Evolutionary conservation across 2,329 filamentous ascomycete genomes (phyloP), one percentile per base, ranked within the genome.

Genomic region (Neopestalotiopsis rosae): DNA sequence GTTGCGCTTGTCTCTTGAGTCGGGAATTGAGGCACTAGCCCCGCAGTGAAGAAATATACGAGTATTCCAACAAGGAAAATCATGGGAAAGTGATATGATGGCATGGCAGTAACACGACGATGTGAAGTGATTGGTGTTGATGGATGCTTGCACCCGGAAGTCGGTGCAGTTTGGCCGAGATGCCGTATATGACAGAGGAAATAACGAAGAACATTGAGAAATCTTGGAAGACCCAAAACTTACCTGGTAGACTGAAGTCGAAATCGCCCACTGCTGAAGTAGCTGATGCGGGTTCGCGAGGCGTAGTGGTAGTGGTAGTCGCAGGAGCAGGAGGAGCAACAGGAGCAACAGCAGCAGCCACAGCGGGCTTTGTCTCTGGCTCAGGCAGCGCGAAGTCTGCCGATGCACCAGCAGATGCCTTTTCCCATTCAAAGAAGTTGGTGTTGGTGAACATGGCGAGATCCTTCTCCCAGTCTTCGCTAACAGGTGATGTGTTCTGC

Each of bases 381-480:
- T 69, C 68, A 20, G 64, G 59, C 40, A 65, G 38, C n/a, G 52
- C 58, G 24, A 30, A 30, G 17, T 66, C 68, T 24, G 42, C n/a
- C 24, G 17, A 24, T 45, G 58, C 57, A 24, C 52, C 20, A 28
- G 20, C 64, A 13, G 34, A 30, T 20, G 59, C 38, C 40, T 68
- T 24, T 78, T 95, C 93, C 78, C 92, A 93, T 76, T 95, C 92
- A 79, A 92, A 92, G 80, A 95, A 95, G 74, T 93, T 89, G 61
- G 92, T 90, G 81, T 95, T 95, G 69, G 92, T 94, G 82, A 95
- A 96, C 76, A 94, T 87, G 65, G 91, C 90, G 65, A 95, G 84
- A 72, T 94, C 91, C 70, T 92, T 89, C 74, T 93, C 91, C 71
- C 85, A 81, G 67, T 92, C 89, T 70, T 91, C 65, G 65, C 30